Percentiles rank a stretch among this genome's conserved stretches.
Conservation (phyloP, 2,329 filamentous ascomycete species). For the Metarhizium sp. region DNA sequence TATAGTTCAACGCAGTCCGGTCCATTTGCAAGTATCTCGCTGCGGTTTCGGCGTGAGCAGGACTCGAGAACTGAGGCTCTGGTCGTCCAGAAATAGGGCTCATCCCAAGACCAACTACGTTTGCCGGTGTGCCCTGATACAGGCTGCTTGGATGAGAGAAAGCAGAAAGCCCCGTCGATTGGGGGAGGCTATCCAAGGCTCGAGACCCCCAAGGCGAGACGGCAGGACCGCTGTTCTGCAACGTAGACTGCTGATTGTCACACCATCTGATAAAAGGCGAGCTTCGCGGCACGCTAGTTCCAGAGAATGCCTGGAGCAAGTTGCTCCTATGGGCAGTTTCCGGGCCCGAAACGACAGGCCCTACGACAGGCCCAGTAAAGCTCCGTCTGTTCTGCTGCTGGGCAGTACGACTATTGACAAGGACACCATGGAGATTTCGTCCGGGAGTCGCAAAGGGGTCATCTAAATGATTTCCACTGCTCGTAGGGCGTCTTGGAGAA, state of each 20-base stretch:
- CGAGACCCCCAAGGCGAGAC: conserved; percentile 12
- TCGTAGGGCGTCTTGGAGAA: conserved; percentile 12
- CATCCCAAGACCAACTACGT: conserved; percentile 10
- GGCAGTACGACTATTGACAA: neutral
- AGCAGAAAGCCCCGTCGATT: conserved; percentile 20
- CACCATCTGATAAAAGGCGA: conserved; percentile 23
- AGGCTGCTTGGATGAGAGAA: conserved; percentile 44
- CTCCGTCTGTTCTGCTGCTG: conserved; percentile 4
- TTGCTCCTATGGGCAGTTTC: conserved; percentile 24
- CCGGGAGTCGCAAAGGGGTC: conserved; percentile 23
- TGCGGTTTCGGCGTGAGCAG: conserved; percentile 4
- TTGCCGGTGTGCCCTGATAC: conserved; percentile 36
- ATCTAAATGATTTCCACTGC: conserved; percentile 13
- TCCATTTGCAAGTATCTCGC: conserved; percentile 21
- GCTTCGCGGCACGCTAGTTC: conserved; percentile 16
- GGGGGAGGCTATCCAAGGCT: conserved; percentile 8
- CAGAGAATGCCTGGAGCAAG: conserved; percentile 25
- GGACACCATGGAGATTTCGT: conserved; percentile 7
- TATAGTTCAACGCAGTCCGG: conserved; percentile 23
- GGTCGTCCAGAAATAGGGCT: conserved; percentile 8
- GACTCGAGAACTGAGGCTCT: conserved; percentile 6
- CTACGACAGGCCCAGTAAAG: conserved; percentile 3
- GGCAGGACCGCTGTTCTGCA: conserved; percentile 11
- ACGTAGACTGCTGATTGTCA: conserved; percentile 12
- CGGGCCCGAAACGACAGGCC: conserved; percentile 4